phyloP scores from a whole-genome alignment of 768 basidiomycete species.

The Leucosporidium scottii region DNA sequence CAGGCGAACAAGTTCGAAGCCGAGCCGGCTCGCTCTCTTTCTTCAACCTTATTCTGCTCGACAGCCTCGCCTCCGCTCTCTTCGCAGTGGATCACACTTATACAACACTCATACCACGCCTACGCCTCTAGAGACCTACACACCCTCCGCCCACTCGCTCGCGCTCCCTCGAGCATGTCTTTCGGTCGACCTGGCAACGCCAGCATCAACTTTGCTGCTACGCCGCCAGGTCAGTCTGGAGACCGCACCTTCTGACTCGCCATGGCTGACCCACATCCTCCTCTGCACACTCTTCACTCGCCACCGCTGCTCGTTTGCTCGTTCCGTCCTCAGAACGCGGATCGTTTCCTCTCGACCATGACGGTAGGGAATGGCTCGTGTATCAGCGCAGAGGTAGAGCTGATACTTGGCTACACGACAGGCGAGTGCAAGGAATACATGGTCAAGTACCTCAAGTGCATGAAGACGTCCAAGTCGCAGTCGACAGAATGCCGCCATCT shows the following conservation, averaged over 20 bases:
- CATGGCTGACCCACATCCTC: neutral
- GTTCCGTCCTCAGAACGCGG: neutral
- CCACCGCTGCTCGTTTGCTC: neutral
- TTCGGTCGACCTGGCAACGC: constrained; percentile 6
- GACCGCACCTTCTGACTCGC: neutral
- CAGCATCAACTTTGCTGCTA: neutral
- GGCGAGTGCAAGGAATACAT: constrained; percentile 46
- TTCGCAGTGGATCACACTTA: too few relatives aligned
- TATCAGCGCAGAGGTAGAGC: too few relatives aligned
- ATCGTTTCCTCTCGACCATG: constrained; percentile 45
- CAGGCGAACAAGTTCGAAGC: too few relatives aligned
- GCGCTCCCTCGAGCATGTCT: neutral
- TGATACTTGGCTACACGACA: constrained; percentile 16
- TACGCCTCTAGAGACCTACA: too few relatives aligned
- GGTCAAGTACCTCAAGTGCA: constrained; percentile 44
- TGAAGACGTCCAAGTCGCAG: constrained; percentile 41
- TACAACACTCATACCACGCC: too few relatives aligned
- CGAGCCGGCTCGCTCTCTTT: too few relatives aligned
- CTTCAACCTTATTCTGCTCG: too few relatives aligned
- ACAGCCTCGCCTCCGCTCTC: too few relatives aligned
- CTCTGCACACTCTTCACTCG: neutral
- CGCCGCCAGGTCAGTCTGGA: neutral
- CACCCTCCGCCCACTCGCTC: too few relatives aligned
- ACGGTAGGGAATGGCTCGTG: constrained; percentile 38
- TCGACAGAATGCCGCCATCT: constrained; percentile 44